A percentile compares a stretch with the other conserved stretches of the same genome.
Conservation (phyloP, 768 basidiomycete genomes). For the Leucogyrophana mollusca region DNA sequence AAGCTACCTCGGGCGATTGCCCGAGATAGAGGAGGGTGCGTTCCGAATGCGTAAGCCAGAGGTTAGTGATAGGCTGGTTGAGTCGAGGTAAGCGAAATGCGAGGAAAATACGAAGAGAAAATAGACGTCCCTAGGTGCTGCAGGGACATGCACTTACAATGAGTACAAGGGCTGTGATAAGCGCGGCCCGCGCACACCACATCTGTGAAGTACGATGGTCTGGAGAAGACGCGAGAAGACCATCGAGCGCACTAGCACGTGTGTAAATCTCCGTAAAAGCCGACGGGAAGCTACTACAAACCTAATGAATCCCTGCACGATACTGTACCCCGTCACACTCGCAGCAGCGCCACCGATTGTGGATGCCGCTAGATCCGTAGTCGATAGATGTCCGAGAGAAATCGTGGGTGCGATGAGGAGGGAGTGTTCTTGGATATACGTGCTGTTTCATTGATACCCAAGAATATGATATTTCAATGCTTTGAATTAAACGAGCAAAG, state of each 20-base stretch:
- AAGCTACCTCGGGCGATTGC: slow-evolving; percentile 39
- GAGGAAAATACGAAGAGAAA: background rate
- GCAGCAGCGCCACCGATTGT: slow-evolving; percentile 40
- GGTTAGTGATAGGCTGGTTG: slow-evolving; percentile 18
- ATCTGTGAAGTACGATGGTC: slow-evolving; percentile 13
- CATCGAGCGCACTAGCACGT: slow-evolving; percentile 17
- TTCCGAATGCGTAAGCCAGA: slow-evolving; percentile 27
- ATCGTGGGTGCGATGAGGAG: slow-evolving; percentile 34
- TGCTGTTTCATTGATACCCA: too few species aligned
- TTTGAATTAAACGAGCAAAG: too few species aligned
- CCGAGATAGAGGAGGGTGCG: slow-evolving; percentile 35
- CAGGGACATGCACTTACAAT: slow-evolving; percentile 12
- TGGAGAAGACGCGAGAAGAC: slow-evolving; percentile 12
- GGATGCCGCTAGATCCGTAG: slow-evolving; percentile 49
- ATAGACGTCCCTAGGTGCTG: background rate
- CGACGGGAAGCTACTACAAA: slow-evolving; percentile 39
- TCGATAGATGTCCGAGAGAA: slow-evolving; percentile 53
- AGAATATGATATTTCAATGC: too few species aligned
- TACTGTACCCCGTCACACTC: slow-evolving; percentile 42
- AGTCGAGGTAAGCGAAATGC: too few species aligned
- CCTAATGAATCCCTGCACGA: slow-evolving; percentile 36
- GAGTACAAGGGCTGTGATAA: slow-evolving; percentile 22
- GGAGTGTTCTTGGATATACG: slow-evolving; percentile 37
- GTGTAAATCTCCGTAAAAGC: slow-evolving; percentile 1
- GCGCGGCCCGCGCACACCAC: slow-evolving; percentile 15